Conservation (phyloP, 805 yeast species). For the Jamesozyma piceae region DNA sequence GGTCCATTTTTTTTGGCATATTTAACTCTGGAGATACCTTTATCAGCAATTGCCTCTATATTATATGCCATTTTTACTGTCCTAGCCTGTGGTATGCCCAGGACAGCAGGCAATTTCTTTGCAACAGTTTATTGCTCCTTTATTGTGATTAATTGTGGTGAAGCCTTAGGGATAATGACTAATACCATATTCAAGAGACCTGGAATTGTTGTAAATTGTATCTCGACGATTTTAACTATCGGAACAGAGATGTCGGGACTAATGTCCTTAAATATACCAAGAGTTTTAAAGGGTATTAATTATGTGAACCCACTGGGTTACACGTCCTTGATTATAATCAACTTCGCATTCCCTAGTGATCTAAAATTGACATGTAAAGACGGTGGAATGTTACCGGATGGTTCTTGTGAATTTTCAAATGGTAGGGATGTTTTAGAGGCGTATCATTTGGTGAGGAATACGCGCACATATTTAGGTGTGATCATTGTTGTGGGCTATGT, state of each 20-base stretch:
- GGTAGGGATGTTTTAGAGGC: conserved; percentile 50
- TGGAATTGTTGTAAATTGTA: conserved; percentile 71
- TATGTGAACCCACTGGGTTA: conserved; percentile 73
- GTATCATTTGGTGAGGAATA: conserved; percentile 37
- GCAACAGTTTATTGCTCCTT: conserved; percentile 47
- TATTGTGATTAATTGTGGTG: conserved; percentile 63
- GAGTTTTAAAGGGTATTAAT: conserved; percentile 58
- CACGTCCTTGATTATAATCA: conserved; percentile 51
- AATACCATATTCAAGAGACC: conserved; percentile 64
- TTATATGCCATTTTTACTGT: conserved; percentile 55
- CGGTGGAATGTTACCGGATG: conserved; percentile 28
- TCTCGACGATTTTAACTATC: conserved; percentile 55
- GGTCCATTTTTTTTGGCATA: conserved; percentile 45
- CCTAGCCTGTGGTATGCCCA: conserved; percentile 63
- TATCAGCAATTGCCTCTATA: conserved; percentile 36
- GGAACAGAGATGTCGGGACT: conserved; percentile 82
- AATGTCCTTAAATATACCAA: conserved; percentile 68
- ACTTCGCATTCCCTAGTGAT: conserved; percentile 45
- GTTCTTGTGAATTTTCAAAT: conserved; percentile 39
- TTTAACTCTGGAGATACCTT: conserved; percentile 27
- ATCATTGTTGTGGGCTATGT: conserved; percentile 22
- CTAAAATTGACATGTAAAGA: conserved; percentile 44
- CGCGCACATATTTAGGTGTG: conserved; percentile 32
- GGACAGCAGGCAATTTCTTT: conserved; percentile 59
- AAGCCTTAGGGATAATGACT: conserved; percentile 72